Percentiles rank a stretch among this genome's conserved stretches.
Conservation (phyloP, 2,329 filamentous ascomycete genomes). For the Neophaeococcomyces mojaviensis region DNA sequence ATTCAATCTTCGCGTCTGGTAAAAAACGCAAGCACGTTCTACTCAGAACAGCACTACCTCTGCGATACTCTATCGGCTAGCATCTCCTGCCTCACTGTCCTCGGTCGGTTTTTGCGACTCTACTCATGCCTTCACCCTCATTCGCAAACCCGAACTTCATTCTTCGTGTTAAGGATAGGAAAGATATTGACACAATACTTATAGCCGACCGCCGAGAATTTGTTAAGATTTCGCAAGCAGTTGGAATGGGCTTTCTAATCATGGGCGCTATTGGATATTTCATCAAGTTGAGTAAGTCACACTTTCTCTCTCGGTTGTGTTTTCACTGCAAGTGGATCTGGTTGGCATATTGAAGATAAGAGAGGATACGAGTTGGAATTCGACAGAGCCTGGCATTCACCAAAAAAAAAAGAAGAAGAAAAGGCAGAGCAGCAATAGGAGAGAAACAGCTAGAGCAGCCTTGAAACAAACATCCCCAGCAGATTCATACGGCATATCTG, state of each 20-base stretch:
- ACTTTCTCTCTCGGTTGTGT: not conserved
- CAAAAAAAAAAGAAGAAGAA: not conserved
- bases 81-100: no score
- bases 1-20: not conserved
- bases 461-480: no score
- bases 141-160: no score
- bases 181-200: not conserved
- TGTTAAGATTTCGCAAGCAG: conserved; percentile 54
- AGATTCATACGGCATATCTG: no score
- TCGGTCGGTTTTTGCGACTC: no score
- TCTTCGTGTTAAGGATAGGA: no score
- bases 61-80: no score
- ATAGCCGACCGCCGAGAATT: conserved; percentile 53
- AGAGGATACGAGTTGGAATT: not conserved
- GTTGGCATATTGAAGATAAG: not conserved
- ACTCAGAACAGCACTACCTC: no score
- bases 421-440: no score
- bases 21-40: not conserved
- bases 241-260: conserved; percentile 53
- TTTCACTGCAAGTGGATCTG: not conserved
- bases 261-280: conserved; percentile 56
- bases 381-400: no score
- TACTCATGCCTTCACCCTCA: no score
- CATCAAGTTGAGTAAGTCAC: conserved; percentile 49
- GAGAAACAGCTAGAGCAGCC: no score